Conservation (phyloP, 495 filamentous ascomycete genomes). For the Apodospora peruviana region DNA sequence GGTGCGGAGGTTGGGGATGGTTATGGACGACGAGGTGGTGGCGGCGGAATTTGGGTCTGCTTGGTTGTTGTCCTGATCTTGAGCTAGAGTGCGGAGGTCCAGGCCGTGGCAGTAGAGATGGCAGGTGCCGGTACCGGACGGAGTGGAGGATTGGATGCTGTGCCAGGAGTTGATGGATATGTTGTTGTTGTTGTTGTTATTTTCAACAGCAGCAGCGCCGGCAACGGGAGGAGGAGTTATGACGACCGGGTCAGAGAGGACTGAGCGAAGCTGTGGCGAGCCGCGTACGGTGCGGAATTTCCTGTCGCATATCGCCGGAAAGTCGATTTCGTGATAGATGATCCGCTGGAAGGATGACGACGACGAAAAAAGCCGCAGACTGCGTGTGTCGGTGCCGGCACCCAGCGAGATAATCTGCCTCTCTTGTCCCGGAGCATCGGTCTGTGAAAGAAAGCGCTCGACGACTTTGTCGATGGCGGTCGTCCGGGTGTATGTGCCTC, state of each 20-base stretch:
- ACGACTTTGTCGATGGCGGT: slow-evolving; percentile 80
- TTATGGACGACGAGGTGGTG: neutral
- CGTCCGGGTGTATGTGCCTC: slow-evolving; percentile 94
- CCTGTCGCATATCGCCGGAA: slow-evolving; percentile 61
- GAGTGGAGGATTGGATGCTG: slow-evolving; percentile 1
- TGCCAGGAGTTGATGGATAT: slow-evolving; percentile 18
- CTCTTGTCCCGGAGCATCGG: slow-evolving; percentile 11
- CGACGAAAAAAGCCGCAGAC: slow-evolving; percentile 58
- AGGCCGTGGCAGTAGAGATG: slow-evolving; percentile 73
- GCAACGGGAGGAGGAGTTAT: neutral
- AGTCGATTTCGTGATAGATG: slow-evolving; percentile 91
- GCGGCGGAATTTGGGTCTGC: neutral
- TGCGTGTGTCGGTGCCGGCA: slow-evolving; percentile 88
- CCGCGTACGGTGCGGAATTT: slow-evolving; percentile 45
- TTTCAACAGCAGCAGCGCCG: neutral
- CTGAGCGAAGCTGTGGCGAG: slow-evolving; percentile 19
- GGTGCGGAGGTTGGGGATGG: slow-evolving; percentile 28
- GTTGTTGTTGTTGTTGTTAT: slow-evolving; percentile 13
- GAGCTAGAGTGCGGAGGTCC: slow-evolving; percentile 64
- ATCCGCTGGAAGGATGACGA: slow-evolving; percentile 34
- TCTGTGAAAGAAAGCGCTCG: slow-evolving; percentile 55
- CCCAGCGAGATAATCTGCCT: slow-evolving; percentile 87
- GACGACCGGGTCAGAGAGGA: slow-evolving; percentile 20
- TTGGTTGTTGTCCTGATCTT: slow-evolving; percentile 1
- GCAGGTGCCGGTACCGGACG: slow-evolving; percentile 11